Percentiles rank a stretch among this genome's conserved stretches.
phyloP scores from a whole-genome alignment of 371 early-diverging fungal species.

The Saksenaea oblongispora region DNA sequence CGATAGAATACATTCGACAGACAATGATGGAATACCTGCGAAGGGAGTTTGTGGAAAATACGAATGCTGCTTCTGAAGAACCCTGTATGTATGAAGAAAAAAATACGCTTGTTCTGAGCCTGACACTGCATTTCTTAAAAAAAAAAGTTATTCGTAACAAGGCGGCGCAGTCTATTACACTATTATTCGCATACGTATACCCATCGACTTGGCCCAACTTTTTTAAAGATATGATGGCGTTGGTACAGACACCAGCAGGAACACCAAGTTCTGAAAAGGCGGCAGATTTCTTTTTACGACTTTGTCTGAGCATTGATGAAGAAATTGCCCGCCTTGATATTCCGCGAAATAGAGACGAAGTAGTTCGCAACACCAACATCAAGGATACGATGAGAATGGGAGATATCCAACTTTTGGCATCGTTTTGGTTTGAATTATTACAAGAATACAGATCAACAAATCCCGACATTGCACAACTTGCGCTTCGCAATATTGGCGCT shows the following conservation, averaged over 20 bases:
- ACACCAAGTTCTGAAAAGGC: slow-evolving; percentile 54
- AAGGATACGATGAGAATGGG: slow-evolving; percentile 93
- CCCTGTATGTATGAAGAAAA: slow-evolving; percentile 44
- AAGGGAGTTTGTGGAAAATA: slow-evolving; percentile 61
- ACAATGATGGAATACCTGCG: slow-evolving; percentile 74
- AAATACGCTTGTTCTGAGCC: not conserved
- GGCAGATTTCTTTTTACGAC: slow-evolving; percentile 80
- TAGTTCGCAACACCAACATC: slow-evolving; percentile 75
- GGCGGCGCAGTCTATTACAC: slow-evolving; percentile 80
- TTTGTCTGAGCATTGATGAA: slow-evolving; percentile 85
- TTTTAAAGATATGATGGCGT: slow-evolving; percentile 79
- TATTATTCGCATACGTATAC: slow-evolving; percentile 83
- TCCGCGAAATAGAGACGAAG: slow-evolving; percentile 72
- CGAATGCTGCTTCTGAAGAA: slow-evolving; percentile 51
- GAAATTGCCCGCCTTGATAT: slow-evolving; percentile 84
- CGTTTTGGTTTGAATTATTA: slow-evolving; percentile 76
- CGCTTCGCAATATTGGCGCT: slow-evolving; percentile 66
- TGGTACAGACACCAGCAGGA: slow-evolving; percentile 55
- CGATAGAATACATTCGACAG: slow-evolving; percentile 62
- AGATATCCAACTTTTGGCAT: slow-evolving; percentile 75
- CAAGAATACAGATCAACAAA: slow-evolving; percentile 56
- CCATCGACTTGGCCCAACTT: slow-evolving; percentile 87
- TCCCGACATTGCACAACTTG: slow-evolving; percentile 60
- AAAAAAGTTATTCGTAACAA: slow-evolving; percentile 81
- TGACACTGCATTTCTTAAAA: not conserved